Conservation (phyloP, 2,329 filamentous ascomycete species). For the Colletotrichum graminicola region DNA sequence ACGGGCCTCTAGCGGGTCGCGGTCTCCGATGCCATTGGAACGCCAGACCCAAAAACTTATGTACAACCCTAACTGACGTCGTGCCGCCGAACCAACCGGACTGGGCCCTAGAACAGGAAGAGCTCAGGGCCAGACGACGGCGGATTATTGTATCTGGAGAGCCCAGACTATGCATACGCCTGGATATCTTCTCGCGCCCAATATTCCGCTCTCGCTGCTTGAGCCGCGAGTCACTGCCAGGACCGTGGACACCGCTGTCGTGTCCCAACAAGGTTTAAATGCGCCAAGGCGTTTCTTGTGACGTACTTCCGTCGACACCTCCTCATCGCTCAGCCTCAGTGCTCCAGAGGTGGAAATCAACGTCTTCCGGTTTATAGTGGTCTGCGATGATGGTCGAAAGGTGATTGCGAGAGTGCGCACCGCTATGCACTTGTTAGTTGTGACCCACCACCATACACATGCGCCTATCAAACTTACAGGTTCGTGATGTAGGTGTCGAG, state of each 20-base stretch:
- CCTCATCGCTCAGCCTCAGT: constrained; percentile 51
- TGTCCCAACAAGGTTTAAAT: constrained; percentile 32
- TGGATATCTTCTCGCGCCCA: constrained; percentile 12
- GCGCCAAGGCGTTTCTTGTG: constrained; percentile 31
- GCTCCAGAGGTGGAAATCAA: constrained; percentile 67
- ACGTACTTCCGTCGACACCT: not conserved
- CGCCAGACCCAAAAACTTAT: constrained; percentile 14
- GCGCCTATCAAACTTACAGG: constrained; percentile 56
- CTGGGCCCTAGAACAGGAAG: constrained; percentile 29
- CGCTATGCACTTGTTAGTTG: constrained; percentile 55
- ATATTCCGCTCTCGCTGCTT: constrained; percentile 18
- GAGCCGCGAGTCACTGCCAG: constrained; percentile 27
- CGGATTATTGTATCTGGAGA: constrained; percentile 20
- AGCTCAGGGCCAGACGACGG: constrained; percentile 10
- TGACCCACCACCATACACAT: not conserved
- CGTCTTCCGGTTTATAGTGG: constrained; percentile 81
- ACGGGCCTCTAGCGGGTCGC: constrained; percentile 12
- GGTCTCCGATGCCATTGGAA: constrained; percentile 35
- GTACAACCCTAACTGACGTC: constrained; percentile 26
- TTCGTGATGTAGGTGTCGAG: constrained; percentile 90
- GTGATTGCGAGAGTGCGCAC: constrained; percentile 77
- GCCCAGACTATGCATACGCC: constrained; percentile 32
- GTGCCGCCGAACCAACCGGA: constrained; percentile 27
- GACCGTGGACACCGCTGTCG: constrained; percentile 33
- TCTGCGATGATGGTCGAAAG: constrained; percentile 80